Percentiles rank a stretch among this genome's conserved stretches.
Conservation (phyloP, 176 grass and related monocot species). For the Carex kokanica region DNA sequence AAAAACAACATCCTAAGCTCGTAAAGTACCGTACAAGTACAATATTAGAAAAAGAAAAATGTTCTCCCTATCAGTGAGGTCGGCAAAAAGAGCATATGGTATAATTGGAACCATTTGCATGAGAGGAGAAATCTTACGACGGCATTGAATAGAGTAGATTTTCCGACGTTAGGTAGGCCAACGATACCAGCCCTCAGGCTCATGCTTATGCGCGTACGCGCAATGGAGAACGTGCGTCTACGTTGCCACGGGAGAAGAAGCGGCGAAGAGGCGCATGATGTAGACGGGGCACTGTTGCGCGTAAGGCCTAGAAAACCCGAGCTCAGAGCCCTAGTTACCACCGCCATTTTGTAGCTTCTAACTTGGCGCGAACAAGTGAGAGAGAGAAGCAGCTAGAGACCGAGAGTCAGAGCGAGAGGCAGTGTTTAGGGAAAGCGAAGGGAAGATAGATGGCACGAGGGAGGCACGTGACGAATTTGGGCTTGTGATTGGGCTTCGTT, state of each 20-base stretch:
- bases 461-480: not conserved
- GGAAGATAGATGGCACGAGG: constrained; percentile 12
- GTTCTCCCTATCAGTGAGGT: not conserved
- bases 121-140: constrained; percentile 45
- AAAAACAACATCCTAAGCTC: no score
- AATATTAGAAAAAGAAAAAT: not conserved
- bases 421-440: not conserved
- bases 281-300: constrained; percentile 26
- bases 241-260: constrained; percentile 51
- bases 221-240: constrained; percentile 54
- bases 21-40: not conserved
- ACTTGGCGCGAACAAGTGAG: constrained; percentile 7
- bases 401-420: not conserved
- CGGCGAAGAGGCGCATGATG: constrained; percentile 43
- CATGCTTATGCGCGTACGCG: constrained; percentile 74
- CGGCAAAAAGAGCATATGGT: not conserved
- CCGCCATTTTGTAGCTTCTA: constrained; percentile 31
- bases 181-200: constrained; percentile 90
- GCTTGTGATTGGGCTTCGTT: no score
- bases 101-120: not conserved
- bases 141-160: constrained; percentile 96
- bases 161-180: constrained; percentile 95
- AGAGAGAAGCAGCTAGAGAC: not conserved
- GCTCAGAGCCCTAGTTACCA: constrained; percentile 55
- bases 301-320: constrained; percentile 49